phyloP scores from a whole-genome alignment of 192 early-diverging fungal species.

The Entomortierella lignicola region DNA sequence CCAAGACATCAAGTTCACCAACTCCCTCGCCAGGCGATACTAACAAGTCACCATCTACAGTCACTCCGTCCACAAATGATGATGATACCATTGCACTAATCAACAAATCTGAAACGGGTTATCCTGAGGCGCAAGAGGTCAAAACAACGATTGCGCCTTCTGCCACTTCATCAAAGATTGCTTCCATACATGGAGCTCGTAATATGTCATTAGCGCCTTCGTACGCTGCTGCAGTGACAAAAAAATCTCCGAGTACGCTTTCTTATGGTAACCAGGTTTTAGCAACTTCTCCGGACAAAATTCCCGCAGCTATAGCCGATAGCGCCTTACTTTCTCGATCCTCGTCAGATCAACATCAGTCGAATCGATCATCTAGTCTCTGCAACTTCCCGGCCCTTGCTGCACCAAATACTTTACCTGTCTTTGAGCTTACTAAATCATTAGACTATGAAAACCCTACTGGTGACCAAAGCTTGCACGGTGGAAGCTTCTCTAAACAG shows the following conservation, averaged over 20 bases:
- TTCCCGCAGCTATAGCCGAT: not conserved
- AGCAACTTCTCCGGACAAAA: not conserved
- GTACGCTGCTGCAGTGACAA: conserved; percentile 18
- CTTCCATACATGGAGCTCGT: not conserved
- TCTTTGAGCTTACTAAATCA: no score
- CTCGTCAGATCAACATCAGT: no score
- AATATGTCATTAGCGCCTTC: not conserved
- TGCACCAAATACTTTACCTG: no score
- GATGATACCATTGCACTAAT: no score
- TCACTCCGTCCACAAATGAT: not conserved
- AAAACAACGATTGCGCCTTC: conserved; percentile 2
- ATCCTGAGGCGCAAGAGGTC: no score
- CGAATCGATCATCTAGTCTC: no score
- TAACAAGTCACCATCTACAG: not conserved
- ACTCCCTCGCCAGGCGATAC: not conserved
- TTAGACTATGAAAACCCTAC: no score
- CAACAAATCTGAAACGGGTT: no score
- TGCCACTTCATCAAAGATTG: not conserved
- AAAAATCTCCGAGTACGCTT: not conserved
- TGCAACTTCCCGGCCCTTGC: no score
- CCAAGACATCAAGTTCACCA: not conserved
- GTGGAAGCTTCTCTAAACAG: no score
- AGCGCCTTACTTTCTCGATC: no score
- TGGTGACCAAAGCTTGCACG: no score
- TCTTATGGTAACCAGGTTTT: not conserved